Base-by-base conservation (phyloP, 106 monocot species). In the Phalaenopsis equestris region DNA sequence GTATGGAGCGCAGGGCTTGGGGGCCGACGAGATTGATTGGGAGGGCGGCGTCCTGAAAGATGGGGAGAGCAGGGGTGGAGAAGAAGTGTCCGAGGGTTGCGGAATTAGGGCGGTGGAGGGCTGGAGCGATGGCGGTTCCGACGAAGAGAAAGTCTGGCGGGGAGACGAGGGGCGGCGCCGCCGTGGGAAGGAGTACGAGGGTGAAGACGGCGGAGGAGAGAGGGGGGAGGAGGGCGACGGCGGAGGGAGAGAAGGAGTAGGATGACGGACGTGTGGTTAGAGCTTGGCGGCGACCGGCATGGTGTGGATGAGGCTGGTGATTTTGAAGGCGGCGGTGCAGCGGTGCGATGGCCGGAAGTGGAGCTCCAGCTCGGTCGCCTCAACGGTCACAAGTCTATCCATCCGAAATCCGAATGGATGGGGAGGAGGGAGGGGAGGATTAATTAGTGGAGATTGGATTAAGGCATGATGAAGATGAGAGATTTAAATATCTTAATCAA, bases 11-110 rank as follows among this genome's bases (percentile, higher is more conserved):
- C 41, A 83, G 72, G 4, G 67, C 58, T 23, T 83, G 72, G 30
- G 83, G 73, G 46, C 83, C 72, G 38, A 79, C 57, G 45, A 83
- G 58, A 12, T 30, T 57, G 73, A 83, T 74, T 8, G 83, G 78
- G 78, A 83, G 72, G 8, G 72, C 42, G 1, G 83, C 79, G 57
- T 83, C 83, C 42, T 57, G 78, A 73, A 83, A 83, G 77, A 83
- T 19, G 72, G 67, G 73, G 78, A 42, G 43, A 17, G 57, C 78
- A 17, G 67, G 83, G 56, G 42, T 43, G 78, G 78, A 42, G 57
- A 83, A 83, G 56, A 83, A 43, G 42, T 70, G 78, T 43, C 15
- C 10, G 30, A 83, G 70, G 73, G 30, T 57, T 21, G 56, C 56
- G 16, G 42, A 48, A 42, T 16, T 56, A 15, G 78, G 23, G 43